Evolutionary conservation across 345 rosid species (phyloP).

Genomic region (Mallotus nudiflorus): DNA sequence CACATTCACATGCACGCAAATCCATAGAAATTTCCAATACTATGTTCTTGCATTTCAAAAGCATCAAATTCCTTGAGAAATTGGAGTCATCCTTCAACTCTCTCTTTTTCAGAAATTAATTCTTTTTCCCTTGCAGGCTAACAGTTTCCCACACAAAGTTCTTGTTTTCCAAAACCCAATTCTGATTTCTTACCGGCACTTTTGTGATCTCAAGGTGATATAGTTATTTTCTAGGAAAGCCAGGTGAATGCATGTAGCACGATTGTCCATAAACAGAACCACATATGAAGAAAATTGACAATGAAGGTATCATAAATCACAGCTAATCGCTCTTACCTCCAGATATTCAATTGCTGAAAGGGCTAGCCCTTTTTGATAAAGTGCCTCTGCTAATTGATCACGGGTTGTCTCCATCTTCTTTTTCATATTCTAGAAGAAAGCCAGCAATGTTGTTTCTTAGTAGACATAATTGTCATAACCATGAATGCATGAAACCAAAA

Average conservation of each 20-base stretch:
- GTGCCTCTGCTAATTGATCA: slow-evolving; percentile 82
- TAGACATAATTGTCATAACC: neutral
- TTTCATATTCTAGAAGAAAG: slow-evolving; percentile 46
- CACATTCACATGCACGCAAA: neutral
- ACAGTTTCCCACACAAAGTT: neutral
- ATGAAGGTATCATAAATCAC: neutral
- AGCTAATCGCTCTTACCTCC: slow-evolving; percentile 41
- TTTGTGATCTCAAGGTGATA: neutral
- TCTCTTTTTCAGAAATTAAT: neutral
- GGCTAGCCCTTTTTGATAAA: slow-evolving; percentile 88
- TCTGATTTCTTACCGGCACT: neutral
- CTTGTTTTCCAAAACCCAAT: neutral
- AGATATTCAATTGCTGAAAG: slow-evolving; percentile 58
- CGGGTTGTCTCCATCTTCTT: slow-evolving; percentile 81
- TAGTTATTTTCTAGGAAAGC: neutral
- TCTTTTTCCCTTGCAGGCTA: neutral
- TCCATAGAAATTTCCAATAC: too few relatives aligned
- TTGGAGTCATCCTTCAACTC: neutral
- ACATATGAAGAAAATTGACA: neutral
- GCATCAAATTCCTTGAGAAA: neutral
- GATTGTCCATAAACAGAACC: neutral
- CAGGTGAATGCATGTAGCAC: neutral
- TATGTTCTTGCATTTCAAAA: too few relatives aligned
- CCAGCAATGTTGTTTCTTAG: slow-evolving; percentile 1
- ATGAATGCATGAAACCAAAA: neutral